Evolutionary conservation across 768 basidiomycete species (phyloP).

Genomic region (Lyophyllum atratum): DNA sequence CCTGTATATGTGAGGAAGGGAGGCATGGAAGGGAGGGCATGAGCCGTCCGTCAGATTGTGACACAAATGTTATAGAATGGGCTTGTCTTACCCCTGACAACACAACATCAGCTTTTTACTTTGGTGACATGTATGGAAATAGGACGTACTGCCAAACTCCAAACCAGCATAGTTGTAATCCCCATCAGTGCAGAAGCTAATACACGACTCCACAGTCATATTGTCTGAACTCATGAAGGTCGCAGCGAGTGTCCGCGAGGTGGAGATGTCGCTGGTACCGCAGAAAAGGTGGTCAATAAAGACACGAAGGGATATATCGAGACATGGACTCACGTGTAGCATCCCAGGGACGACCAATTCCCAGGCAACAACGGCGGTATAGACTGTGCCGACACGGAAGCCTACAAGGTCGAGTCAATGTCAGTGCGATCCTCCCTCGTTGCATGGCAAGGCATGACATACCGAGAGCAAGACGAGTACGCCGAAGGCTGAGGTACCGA

Average conservation of each 20-base stretch:
- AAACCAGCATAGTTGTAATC: conserved; percentile 60
- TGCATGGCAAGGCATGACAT: neutral
- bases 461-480: neutral
- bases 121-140: neutral
- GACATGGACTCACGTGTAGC: conserved; percentile 5
- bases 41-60: neutral
- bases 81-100: conserved; percentile 14
- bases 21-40: neutral
- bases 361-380: conserved; percentile 5
- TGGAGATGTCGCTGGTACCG: conserved; percentile 33
- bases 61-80: neutral
- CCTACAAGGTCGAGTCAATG: neutral
- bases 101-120: neutral
- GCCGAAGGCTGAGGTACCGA: neutral
- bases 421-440: neutral
- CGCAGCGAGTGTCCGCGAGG: conserved; percentile 53
- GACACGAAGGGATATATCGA: neutral
- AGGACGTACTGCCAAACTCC: conserved; percentile 53
- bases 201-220: conserved; percentile 55
- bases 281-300: neutral
- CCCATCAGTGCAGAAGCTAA: conserved; percentile 34
- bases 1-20: conserved; percentile 25
- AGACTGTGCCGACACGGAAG: neutral
- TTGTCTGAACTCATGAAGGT: conserved; percentile 41
- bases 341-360: conserved; percentile 7